Base-by-base conservation (phyloP, 139 green algal species). In the Closterium sp. region DNA sequence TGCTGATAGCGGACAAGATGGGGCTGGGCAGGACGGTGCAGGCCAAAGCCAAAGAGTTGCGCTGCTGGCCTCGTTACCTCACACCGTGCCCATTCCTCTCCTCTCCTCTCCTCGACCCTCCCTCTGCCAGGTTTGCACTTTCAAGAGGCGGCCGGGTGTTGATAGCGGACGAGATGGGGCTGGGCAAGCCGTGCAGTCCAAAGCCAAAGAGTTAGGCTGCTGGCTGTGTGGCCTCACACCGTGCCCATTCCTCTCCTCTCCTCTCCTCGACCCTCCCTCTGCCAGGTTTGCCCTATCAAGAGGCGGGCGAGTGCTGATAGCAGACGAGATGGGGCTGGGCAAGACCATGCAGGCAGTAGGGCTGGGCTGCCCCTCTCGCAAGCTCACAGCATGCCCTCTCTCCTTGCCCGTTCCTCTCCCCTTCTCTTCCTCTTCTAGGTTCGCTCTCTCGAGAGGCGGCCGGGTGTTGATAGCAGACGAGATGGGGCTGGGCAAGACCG, bases 401-500 rank as follows among this genome's bases (percentile, higher is more conserved):
- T 34, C 84, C n/a, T 29, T 10, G 84, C 13, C 84, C 9, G 0
- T 10, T 87, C n/a, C 84, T 30, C n/a, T 10, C 10, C 2, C 17
- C 4, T 4, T 4, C 9, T 87, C 9, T 87, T 9, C 84, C 22
- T 30, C 2, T 10, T 4, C 30, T 38, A 94, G 84, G 93, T 95
- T 91, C 88, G 93, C 45, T 11, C 85, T 96, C 6, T 86, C n/a
- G 4, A 11, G 89, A 2, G 92, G 93, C 3, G 92, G 94, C 0
- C 89, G 93, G 3, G 92, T 30, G 22, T 30, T 96, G 11, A 92
- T 96, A 38, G 95, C 89, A 10, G 95, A 96, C 84, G 93, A 96
- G 89, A 96, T 96, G 95, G 95, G 95, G 9, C 94, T 96, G 10
- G 95, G 95, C 22, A 96, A 96, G 79, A 96, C 94, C 1, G 19